phyloP scores from a whole-genome alignment of 352 stramenopile genomes.

The Pilasporangium apinafurcum region DNA sequence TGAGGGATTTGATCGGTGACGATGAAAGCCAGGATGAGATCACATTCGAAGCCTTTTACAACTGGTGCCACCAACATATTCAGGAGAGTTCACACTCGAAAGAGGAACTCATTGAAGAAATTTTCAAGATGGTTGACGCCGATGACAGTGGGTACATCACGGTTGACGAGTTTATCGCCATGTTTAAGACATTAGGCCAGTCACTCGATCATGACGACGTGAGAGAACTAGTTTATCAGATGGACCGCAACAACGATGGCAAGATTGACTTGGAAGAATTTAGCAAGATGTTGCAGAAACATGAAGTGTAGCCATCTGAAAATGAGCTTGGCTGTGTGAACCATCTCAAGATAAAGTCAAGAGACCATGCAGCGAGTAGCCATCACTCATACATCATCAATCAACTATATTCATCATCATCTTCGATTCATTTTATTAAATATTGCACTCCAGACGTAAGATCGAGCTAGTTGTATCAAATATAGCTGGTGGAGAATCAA shows the following conservation, averaged over 20 bases:
- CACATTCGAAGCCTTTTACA: conserved; percentile 64
- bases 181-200: conserved; percentile 64
- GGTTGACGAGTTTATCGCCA: conserved; percentile 68
- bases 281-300: conserved; percentile 64
- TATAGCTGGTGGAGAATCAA: no score
- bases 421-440: no score
- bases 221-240: conserved; percentile 65
- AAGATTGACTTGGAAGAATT: conserved; percentile 78
- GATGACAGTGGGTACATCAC: conserved; percentile 59
- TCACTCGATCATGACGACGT: conserved; percentile 69
- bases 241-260: conserved; percentile 66
- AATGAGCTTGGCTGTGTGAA: no score
- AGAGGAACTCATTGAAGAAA: conserved; percentile 56
- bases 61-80: conserved; percentile 62
- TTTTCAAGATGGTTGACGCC: conserved; percentile 66
- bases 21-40: conserved; percentile 32
- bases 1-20: conserved; percentile 38
- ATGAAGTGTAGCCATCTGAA: conserved; percentile 50
- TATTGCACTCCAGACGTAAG: no score
- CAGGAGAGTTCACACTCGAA: conserved; percentile 45
- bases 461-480: no score
- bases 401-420: neutral
- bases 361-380: no score
- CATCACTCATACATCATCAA: neutral
- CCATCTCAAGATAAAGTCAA: no score